Base-by-base conservation (phyloP, 352 stramenopile genomes). In the Sclerospora graminicola region DNA sequence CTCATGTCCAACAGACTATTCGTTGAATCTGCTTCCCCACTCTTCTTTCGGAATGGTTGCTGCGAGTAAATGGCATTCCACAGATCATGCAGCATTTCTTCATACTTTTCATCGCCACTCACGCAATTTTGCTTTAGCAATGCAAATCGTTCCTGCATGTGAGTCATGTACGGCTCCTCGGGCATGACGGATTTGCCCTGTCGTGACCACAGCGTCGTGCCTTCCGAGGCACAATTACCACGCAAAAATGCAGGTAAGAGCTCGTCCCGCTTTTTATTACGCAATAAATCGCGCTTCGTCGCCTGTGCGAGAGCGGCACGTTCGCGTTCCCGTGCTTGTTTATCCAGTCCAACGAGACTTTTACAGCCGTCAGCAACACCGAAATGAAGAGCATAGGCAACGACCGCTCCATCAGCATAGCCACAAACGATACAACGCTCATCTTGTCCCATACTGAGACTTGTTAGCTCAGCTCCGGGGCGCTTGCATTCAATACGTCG, bases 401-500 rank as follows among this genome's bases (percentile, higher is more conserved):
- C 74, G 20, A 92, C 57, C 31, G 75, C 66, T 20, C 80, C 80
- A 57, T 89, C 80, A 20, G 73, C 73, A 50, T 89, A 89, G 20
- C 80, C 80, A 23, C 76, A 88, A 27, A 92, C 39, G 15, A 92
- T 76, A 39, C 80, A 89, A 13, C 80, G 72, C 33, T 92, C 80
- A 33, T 92, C 80, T 50, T 84, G 75, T 7, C 77, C 82, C 40
- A 92, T 62, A 18, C 70, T 77, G 38, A 92, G 57, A 35, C 67
- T 80, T 21, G 75, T 88, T 6, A 92, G 40, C 14, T 82, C 66
- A 5, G 72, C 54, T 23, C 50, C 50, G 3, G 53, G 37, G 1
- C 77, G 72, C 46, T 86, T 89, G 55, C 74, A 88, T 26, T 92
- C 80, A 33, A 92, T 88, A 7, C 80, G 74, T 11, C 77, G 72